Base-by-base conservation (phyloP, 2,329 filamentous ascomycete genomes). In the Dissoconium aciculare region DNA sequence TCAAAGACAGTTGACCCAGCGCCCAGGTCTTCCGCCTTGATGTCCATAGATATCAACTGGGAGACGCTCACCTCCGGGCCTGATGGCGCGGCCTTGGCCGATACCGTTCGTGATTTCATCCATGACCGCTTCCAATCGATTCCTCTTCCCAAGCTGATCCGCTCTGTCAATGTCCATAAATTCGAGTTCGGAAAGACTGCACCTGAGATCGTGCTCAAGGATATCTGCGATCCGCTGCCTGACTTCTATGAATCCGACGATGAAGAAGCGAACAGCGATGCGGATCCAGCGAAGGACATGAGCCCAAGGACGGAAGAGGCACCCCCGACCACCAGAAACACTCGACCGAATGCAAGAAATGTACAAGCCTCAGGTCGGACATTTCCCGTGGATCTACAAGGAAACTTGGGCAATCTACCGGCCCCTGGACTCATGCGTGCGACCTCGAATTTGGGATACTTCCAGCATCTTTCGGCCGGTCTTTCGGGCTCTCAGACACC, bases 21-120 rank as follows among this genome's bases (percentile, higher is more conserved):
- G n/a, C n/a, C n/a, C n/a, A n/a, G n/a, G n/a, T n/a, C n/a, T n/a
- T n/a, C n/a, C n/a, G n/a, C n/a, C 19, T 31, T 31, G 37, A 98
- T 98, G 89, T 95, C 89, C 45, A 87, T 98, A 63, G 85, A 95
- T 52, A 78, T 98, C 54, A 84, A 92, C 59, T 98, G 89, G 89
- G 78, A 89, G 50, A 79, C 78, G 39, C 71, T 95, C 51, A 95
- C 87, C 13, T 76, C 74, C 39, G 89, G 89, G 15, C 73, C 83
- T 28, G 87, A 95, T 57, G 87, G 89, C 33, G 69, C 75, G 41
- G 79, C 73, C 32, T 74, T 94, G 38, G 84, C 87, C 28, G 78
- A 84, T 52, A 71, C 69, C 40, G 92, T 98, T 57, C 80, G 87
- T 42, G 74, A 76, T 48, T 98, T 98, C 59, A 80, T 98, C 47